Evolutionary conservation across 164 flowering plant genomes (phyloP), one percentile per base, ranked within the genome.

Genomic region (Berberis thunbergii): DNA sequence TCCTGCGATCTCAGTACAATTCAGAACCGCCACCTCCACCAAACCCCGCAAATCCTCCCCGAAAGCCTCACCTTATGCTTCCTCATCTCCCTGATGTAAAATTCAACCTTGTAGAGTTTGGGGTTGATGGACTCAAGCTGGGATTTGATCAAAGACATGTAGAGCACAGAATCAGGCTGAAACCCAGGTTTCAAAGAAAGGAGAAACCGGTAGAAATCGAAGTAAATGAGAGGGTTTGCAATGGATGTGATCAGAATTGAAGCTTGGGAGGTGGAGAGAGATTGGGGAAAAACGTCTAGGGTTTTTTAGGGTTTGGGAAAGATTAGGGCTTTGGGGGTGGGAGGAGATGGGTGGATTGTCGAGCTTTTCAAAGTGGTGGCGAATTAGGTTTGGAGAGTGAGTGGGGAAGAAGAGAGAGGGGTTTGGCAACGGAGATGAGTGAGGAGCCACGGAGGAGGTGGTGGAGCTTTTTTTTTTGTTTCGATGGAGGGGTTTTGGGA

Each of bases 171-270:
- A 56, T 68, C 71, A 11, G 44, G 57, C 26, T 45, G 12, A 13
- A 68, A 68, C 26, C 42, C 6, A 6, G 65, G 66, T 57, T 42
- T 62, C 7, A 26, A 49, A 1, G 66, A 68, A 13, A 38, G 62
- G 42, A 68, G 66, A 62, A 62, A 61, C 54, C 70, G 60, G 40
- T 67, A 67, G 60, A 67, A 67, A n/a, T 67, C 70, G 46, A 61
- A 67, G 1, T 64, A 61, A 50, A 67, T 61, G 7, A 67, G 70
- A 46, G 70, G 70, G 26, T 61, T 61, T 8, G 55, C 46, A 40
- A 67, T 61, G 13, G 70, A 60, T 4, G 60, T 39, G 40, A 67
- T 46, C 8, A 67, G 60, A 12, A 38, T 48, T 54, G 70, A 67
- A 54, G 70, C 70, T 61, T 67, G 64, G 9, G 45, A 55, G 5